Percentiles rank a stretch among this genome's conserved stretches.
These are phyloP conservation scores for Penicillium sp. DNA, from an alignment of 2,329 filamentous ascomycete species.

Conservation along the genomic window DNA sequence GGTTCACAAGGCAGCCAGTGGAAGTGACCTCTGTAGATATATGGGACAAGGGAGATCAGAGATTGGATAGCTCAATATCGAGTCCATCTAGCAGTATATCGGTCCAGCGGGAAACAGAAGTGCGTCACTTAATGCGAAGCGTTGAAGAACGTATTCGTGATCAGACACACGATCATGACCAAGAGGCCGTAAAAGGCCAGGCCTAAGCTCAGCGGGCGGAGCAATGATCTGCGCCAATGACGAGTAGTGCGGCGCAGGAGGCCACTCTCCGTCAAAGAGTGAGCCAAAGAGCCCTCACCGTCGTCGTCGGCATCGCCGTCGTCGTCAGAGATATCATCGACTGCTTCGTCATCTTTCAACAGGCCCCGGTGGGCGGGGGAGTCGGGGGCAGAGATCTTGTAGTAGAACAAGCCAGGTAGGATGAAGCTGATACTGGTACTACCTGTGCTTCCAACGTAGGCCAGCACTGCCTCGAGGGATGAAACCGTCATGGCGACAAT, in stretches of 20 bases:
- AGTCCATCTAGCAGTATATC: too few relatives aligned
- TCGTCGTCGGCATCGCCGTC: constrained; percentile 33
- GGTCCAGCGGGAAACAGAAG: neutral
- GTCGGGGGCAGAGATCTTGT: constrained; percentile 92
- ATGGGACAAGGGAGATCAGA: too few relatives aligned
- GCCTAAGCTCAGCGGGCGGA: constrained; percentile 71
- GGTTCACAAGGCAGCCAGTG: too few relatives aligned
- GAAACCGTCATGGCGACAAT: constrained; percentile 86
- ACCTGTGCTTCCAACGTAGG: constrained; percentile 92
- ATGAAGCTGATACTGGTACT: constrained; percentile 97
- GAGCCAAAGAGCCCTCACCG: constrained; percentile 38
- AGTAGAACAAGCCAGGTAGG: constrained; percentile 92
- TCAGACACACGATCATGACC: constrained; percentile 86
- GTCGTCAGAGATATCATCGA: constrained; percentile 52
- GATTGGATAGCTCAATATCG: too few relatives aligned
- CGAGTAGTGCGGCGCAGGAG: constrained; percentile 60
- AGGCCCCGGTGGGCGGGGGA: constrained; percentile 81
- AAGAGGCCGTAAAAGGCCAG: constrained; percentile 78
- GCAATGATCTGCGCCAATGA: constrained; percentile 60
- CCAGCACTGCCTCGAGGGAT: constrained; percentile 83
- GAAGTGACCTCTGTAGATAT: too few relatives aligned
- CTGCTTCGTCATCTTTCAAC: constrained; percentile 77
- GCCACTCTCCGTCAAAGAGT: constrained; percentile 54
- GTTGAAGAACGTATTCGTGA: constrained; percentile 79
- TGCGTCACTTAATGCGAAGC: constrained; percentile 55